Evolutionary conservation across 2,329 filamentous ascomycete genomes (phyloP), one percentile per base, ranked within the genome.

Genomic region (Biscogniauxia marginata): DNA sequence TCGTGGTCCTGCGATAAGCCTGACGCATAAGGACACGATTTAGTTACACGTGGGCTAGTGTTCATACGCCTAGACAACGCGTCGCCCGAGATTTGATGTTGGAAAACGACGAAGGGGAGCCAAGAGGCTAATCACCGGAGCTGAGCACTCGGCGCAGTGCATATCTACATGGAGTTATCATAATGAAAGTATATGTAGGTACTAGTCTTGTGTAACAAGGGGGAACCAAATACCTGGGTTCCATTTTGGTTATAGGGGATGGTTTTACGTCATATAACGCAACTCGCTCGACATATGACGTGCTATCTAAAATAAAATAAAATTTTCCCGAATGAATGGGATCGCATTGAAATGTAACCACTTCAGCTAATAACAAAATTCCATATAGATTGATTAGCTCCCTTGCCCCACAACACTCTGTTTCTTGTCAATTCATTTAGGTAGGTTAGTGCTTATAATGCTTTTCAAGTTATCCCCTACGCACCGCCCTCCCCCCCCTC

Each of bases 221-320:
- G 50, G 16, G 46, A 44, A 16, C 23, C 19, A 13, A 11, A 24
- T 30, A 16, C n/a, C n/a, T n/a, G n/a, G 13, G 4, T 48, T 43
- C 23, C 21, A 46, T 46, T 16, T n/a, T 23, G 24, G 45, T 22
- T 25, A n/a, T 21, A 21, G 20, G 18, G 9, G 19, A 46, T 18
- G 20, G 3, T 19, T 24, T 45, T 21, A 20, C 13, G 34, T 43
- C 21, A 50, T 19, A 55, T 55, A 21, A 19, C 46, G 53, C 43
- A 55, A 55, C 21, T 50, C 21, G 53, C 22, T 55, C 34, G 48
- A 21, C 48, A 50, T 55, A 50, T 55, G 22, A 43, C 53, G 52
- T 54, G 53, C 34, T 47, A 16, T 13, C 11, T 22, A 25, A 16
- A 46, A n/a, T 34, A 46, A 19, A 45, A 16, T 8, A 23, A 46